phyloP scores from a whole-genome alignment of 139 green algal species.

The Dunaliella primolecta region DNA sequence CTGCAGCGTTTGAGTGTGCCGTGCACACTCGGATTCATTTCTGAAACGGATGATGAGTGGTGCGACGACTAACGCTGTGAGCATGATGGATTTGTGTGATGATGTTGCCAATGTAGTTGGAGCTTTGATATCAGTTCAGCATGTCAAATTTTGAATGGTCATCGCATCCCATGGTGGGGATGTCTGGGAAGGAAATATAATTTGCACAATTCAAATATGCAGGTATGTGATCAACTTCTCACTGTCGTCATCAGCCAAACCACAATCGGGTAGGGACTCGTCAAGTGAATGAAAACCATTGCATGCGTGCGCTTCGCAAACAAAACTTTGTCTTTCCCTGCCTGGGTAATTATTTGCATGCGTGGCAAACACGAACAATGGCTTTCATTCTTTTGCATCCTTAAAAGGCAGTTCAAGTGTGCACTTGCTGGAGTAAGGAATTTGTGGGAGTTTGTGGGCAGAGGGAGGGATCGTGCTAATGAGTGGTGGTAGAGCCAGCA shows the following conservation, averaged over 20 bases:
- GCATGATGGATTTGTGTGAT: not conserved
- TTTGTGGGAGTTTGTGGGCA: too few relatives aligned
- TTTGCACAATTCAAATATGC: too few relatives aligned
- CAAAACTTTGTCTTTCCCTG: not conserved
- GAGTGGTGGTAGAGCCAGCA: not conserved
- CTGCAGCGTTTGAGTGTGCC: not conserved
- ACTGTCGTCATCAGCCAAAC: too few relatives aligned
- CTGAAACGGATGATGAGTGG: not conserved
- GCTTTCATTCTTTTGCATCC: not conserved
- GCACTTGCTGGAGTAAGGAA: not conserved
- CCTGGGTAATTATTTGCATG: not conserved
- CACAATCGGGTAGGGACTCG: too few relatives aligned
- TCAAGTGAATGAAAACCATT: too few relatives aligned
- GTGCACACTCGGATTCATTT: not conserved
- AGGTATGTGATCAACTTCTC: too few relatives aligned
- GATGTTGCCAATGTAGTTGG: too few relatives aligned
- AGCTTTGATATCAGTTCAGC: too few relatives aligned
- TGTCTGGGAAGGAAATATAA: too few relatives aligned
- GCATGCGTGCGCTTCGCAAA: not conserved
- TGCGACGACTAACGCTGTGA: not conserved
- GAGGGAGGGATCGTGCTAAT: too few relatives aligned
- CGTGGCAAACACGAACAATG: not conserved
- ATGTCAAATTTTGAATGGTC: too few relatives aligned
- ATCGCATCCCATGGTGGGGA: too few relatives aligned
- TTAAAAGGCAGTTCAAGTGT: not conserved